Conservation (phyloP, 2,329 filamentous ascomycete species). For the Talaromyces sp. region DNA sequence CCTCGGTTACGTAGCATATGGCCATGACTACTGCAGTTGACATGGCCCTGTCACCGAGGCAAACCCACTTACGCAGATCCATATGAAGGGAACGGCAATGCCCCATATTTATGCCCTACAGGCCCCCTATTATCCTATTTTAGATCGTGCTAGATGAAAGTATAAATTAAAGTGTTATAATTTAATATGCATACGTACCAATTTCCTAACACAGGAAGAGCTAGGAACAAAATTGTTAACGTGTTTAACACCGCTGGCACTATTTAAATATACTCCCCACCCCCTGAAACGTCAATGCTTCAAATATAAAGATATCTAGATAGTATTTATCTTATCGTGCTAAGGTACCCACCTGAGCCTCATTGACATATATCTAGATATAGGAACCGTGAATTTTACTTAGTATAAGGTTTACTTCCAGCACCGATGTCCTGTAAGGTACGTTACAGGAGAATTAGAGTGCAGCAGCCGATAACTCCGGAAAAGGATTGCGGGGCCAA, state of each 20-base stretch:
- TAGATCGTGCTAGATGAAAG: too few relatives aligned
- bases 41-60: not conserved
- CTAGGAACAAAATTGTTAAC: not conserved
- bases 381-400: not conserved
- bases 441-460: too few relatives aligned
- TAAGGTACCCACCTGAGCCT: not conserved
- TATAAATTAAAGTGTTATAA: too few relatives aligned
- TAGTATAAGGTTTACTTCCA: not conserved
- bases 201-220: not conserved
- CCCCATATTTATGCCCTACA: not conserved
- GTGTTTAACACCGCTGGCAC: too few relatives aligned
- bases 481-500: not conserved
- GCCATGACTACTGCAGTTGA: not conserved
- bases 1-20: not conserved
- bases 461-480: not conserved
- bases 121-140: not conserved
- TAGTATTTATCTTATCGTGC: not conserved
- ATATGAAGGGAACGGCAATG: not conserved
- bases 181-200: too few relatives aligned
- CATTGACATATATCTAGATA: not conserved
- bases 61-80: not conserved
- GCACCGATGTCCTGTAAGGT: not conserved
- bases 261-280: too few relatives aligned
- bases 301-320: too few relatives aligned
- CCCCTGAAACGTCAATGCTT: too few relatives aligned